Conservation (phyloP, 129 eudicot genomes). For the Artemisia tridentata region DNA sequence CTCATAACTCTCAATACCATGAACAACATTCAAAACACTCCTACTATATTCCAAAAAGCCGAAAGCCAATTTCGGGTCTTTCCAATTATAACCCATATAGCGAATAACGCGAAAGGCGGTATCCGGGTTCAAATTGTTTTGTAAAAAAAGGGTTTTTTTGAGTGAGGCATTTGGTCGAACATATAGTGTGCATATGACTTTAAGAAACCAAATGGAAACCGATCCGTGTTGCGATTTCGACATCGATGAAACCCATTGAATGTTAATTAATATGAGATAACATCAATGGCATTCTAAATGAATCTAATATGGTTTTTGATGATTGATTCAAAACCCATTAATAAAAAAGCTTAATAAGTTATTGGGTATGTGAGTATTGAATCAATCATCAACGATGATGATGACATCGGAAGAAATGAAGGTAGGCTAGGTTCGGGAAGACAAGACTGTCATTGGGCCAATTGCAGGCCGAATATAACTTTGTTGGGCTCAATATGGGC, state of each 20-base stretch:
- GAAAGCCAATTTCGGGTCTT: slow-evolving; percentile 56
- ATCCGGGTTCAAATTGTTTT: slow-evolving; percentile 41
- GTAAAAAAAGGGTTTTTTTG: slow-evolving; percentile 31
- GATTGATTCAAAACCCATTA: neutral
- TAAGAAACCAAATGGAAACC: slow-evolving; percentile 56
- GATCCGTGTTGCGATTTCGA: slow-evolving; percentile 35
- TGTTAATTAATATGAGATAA: neutral
- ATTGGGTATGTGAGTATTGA: neutral
- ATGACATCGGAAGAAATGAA: too few relatives aligned
- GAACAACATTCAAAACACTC: slow-evolving; percentile 53
- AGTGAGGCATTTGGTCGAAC: slow-evolving; percentile 46
- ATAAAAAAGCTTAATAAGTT: neutral
- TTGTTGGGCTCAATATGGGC: neutral
- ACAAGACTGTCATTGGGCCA: neutral
- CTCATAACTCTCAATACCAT: slow-evolving; percentile 50
- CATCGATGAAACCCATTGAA: slow-evolving; percentile 27
- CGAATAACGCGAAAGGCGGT: slow-evolving; percentile 51
- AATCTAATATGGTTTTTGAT: neutral
- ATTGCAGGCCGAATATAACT: neutral
- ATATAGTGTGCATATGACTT: slow-evolving; percentile 68
- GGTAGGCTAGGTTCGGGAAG: neutral
- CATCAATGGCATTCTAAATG: neutral
- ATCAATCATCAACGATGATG: too few relatives aligned
- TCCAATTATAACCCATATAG: slow-evolving; percentile 32
- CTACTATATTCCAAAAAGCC: slow-evolving; percentile 58